A percentile compares a stretch with the other conserved stretches of the same genome.
phyloP scores from a whole-genome alignment of 2,329 filamentous ascomycete species.

The Magnaporthiopsis rhizophila region DNA sequence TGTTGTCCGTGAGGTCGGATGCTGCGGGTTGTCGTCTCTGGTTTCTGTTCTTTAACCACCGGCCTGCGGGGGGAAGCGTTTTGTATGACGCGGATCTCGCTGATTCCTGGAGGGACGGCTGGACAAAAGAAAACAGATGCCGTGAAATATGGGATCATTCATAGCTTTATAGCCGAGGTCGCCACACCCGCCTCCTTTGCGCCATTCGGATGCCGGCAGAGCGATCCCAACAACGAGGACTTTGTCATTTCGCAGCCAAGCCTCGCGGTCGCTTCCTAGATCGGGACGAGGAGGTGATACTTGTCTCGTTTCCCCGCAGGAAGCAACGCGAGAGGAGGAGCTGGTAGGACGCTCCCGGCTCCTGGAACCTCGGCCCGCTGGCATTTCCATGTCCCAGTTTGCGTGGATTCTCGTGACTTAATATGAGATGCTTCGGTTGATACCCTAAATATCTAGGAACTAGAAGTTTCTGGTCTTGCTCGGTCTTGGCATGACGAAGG shows the following conservation, averaged over 20 bases:
- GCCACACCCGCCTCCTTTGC: background rate
- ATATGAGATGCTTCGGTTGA: background rate
- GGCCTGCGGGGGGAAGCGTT: background rate
- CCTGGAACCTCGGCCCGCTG: background rate
- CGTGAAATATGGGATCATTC: background rate
- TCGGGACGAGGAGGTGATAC: background rate
- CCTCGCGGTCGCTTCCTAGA: background rate
- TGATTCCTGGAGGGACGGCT: background rate
- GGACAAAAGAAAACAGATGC: background rate
- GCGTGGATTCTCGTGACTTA: background rate
- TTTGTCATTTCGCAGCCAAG: background rate
- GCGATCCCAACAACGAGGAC: background rate
- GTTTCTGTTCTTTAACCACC: too few relatives aligned
- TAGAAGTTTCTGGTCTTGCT: too few relatives aligned
- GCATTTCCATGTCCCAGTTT: background rate
- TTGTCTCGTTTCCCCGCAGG: background rate
- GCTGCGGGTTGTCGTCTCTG: too few relatives aligned
- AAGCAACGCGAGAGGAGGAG: background rate
- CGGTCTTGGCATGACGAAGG: too few relatives aligned
- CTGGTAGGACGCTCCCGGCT: background rate
- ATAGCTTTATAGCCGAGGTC: background rate
- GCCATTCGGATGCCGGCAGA: background rate
- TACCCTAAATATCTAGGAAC: background rate
- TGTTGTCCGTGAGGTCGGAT: background rate
- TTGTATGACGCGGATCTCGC: background rate